These are phyloP conservation scores for Pythium chondricola DNA, from an alignment of 352 stramenopile genomes.

Conservation along the genomic window DNA sequence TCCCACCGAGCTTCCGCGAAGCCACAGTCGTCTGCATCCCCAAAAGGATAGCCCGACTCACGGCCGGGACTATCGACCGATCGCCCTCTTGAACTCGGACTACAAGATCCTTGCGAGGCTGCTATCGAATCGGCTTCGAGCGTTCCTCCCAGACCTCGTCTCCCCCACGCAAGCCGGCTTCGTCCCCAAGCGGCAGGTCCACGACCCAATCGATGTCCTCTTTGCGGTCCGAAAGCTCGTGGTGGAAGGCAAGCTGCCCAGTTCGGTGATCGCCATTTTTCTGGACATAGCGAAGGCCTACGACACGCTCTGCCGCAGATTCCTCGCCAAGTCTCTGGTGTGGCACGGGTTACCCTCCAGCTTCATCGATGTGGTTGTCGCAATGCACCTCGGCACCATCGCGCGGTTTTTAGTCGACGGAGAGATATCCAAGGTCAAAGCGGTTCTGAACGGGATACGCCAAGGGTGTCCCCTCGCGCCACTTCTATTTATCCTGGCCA, in stretches of 20 bases:
- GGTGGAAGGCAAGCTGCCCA: not conserved
- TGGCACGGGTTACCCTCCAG: not conserved
- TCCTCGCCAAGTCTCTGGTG: not conserved
- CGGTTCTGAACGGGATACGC: not conserved
- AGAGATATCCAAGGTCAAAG: not conserved
- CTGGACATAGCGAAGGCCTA: constrained; percentile 2
- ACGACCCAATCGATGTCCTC: not conserved
- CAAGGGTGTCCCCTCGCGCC: constrained; percentile 8
- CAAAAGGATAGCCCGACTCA: not conserved
- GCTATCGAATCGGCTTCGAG: no score
- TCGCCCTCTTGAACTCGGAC: no score
- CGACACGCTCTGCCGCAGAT: not conserved
- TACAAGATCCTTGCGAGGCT: constrained; percentile 12
- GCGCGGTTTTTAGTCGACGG: not conserved
- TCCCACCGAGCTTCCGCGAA: constrained; percentile 3
- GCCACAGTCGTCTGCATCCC: constrained; percentile 4
- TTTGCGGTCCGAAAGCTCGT: not conserved
- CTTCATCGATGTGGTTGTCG: not conserved
- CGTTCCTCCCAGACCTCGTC: not conserved
- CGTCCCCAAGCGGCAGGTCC: no score
- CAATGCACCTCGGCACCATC: not conserved
- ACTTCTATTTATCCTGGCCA: not conserved
- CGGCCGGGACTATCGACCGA: constrained; percentile 5
- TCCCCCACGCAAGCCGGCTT: not conserved
- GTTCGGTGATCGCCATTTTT: not conserved